phyloP scores from a whole-genome alignment of 169 alveolate genomes.

The Plasmodium gonderi region DNA sequence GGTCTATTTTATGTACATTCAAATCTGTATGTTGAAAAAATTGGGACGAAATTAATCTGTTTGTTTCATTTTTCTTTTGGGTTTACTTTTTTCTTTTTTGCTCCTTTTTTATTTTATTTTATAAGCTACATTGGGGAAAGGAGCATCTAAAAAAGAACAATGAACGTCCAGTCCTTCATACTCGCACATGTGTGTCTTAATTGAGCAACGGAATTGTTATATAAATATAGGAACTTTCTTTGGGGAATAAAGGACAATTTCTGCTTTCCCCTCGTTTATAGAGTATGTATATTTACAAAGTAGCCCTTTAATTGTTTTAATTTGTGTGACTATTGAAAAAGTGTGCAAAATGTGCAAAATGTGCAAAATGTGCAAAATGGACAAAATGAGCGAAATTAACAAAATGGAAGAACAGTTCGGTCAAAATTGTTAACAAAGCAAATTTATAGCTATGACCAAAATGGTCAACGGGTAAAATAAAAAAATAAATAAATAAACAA shows the following conservation, averaged over 20 bases:
- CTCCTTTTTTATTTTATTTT: background rate
- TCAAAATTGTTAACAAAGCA: background rate
- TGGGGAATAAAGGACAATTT: background rate
- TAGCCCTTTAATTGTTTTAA: background rate
- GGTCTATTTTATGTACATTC: background rate
- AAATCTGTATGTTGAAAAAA: background rate
- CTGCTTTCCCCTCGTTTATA: background rate
- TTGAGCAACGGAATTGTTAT: background rate
- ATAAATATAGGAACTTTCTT: background rate
- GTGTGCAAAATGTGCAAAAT: background rate
- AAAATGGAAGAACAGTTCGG: conserved; percentile 1
- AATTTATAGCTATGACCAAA: background rate
- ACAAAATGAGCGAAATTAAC: no score
- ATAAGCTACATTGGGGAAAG: background rate
- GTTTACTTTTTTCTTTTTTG: background rate
- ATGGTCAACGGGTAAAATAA: background rate
- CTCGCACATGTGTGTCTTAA: background rate
- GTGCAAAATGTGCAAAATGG: background rate
- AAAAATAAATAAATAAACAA: no score
- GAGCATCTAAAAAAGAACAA: background rate
- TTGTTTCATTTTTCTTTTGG: background rate
- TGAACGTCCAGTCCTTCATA: no score
- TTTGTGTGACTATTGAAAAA: background rate
- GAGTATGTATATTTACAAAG: background rate
- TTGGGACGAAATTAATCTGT: background rate